Percentiles rank a stretch among this genome's conserved stretches.
Evolutionary conservation across 192 early-diverging fungal genomes (phyloP).

Genomic region (Backusella morwellensis): DNA sequence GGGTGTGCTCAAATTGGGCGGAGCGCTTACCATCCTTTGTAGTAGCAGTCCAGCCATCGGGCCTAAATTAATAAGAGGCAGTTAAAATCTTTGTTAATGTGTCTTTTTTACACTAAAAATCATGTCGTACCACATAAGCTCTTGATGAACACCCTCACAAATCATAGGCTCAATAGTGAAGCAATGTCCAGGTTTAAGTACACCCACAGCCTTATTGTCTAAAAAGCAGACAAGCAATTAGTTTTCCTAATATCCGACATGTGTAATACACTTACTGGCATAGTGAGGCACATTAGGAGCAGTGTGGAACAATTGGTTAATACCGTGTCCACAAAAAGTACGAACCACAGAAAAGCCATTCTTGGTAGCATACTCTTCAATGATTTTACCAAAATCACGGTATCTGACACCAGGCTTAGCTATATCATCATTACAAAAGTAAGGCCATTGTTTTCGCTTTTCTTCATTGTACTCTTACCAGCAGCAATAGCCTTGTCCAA

Average conservation of each 20-base stretch:
- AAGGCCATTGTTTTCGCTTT: not conserved
- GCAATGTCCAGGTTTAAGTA: conserved; percentile 92
- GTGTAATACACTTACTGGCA: conserved; percentile 52
- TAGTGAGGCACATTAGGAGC: conserved; percentile 94
- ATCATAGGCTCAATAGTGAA: conserved; percentile 99
- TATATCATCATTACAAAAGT: conserved; percentile 27
- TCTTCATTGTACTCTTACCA: conserved; percentile 45
- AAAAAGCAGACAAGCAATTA: not conserved
- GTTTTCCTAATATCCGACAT: not conserved
- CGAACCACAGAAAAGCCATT: conserved; percentile 91
- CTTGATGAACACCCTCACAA: conserved; percentile 74
- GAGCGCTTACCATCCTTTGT: conserved; percentile 92
- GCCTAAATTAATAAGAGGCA: conserved; percentile 35
- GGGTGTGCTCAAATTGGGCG: conserved; percentile 97
- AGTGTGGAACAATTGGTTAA: conserved; percentile 85
- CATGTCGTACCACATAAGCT: conserved; percentile 55
- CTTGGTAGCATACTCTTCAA: conserved; percentile 81
- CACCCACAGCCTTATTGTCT: conserved; percentile 93
- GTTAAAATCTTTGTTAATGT: conserved; percentile 6
- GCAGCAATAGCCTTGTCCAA: conserved; percentile 89
- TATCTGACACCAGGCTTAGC: conserved; percentile 91
- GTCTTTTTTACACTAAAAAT: conserved; percentile 1
- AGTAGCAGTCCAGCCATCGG: conserved; percentile 85
- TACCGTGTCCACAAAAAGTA: conserved; percentile 92
- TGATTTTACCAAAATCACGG: conserved; percentile 88